Conservation (phyloP, 306 rosid genomes). For the Chamaecrista fasciculata region DNA sequence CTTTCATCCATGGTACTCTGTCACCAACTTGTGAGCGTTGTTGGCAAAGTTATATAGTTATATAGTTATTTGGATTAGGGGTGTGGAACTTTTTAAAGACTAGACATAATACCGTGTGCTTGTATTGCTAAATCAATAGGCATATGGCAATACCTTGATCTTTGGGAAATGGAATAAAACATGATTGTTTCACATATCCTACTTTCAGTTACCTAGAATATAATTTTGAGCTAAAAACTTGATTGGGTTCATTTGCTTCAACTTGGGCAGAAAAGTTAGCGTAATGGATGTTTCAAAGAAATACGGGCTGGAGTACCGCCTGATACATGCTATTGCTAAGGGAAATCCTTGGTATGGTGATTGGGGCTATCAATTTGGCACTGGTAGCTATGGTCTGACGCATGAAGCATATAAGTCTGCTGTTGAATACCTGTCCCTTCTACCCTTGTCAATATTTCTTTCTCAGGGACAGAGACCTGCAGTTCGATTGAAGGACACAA, state of each 20-base stretch:
- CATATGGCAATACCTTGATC: constrained; percentile 12
- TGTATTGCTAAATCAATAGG: neutral
- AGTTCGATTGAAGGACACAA: constrained; percentile 54
- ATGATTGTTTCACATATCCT: constrained; percentile 13
- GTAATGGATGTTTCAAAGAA: constrained; percentile 98
- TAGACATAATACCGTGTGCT: neutral
- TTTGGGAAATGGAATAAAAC: constrained; percentile 3
- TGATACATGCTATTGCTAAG: constrained; percentile 75
- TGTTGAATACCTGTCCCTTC: constrained; percentile 61
- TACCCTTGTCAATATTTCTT: constrained; percentile 62
- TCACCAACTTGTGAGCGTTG: constrained; percentile 5
- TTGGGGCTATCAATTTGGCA: constrained; percentile 95
- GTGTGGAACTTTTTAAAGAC: neutral
- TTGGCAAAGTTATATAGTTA: constrained; percentile 10
- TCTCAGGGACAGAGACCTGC: constrained; percentile 45
- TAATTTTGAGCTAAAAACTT: constrained; percentile 21
- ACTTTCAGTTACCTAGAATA: neutral
- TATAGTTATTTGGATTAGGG: neutral
- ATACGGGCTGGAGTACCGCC: constrained; percentile 84
- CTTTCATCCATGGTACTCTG: constrained; percentile 1
- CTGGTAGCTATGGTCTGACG: constrained; percentile 91
- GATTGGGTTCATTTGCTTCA: constrained; percentile 19
- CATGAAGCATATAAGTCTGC: constrained; percentile 62
- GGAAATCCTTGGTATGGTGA: constrained; percentile 92
- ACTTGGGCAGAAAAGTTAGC: constrained; percentile 66